Base-by-base conservation (phyloP, 208 protist genomes). In the Leishmania braziliensis region DNA sequence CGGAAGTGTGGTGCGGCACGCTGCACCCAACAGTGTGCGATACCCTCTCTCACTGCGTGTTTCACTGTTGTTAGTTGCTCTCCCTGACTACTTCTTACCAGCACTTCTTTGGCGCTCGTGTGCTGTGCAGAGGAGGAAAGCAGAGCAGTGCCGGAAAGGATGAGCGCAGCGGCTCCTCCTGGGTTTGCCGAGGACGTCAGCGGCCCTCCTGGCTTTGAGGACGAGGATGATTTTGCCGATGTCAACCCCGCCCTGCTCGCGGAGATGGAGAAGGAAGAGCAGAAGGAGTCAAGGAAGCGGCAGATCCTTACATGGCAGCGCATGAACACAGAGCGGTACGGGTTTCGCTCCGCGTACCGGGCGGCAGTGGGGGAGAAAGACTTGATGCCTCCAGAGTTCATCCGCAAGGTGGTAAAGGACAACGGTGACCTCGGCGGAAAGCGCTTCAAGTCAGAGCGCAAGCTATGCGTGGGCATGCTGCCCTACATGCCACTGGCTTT, bases 371-470 rank as follows among this genome's bases (percentile, higher is more conserved):
- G 87, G 29, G 75, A 92, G 71, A 92, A 97, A 70, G 91, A 95
- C 80, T 71, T 89, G 33, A 93, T 99, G 84, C 99, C 99, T 16
- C 98, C 99, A 5, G 99, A 99, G 89, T 99, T 99, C 79, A 79
- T 99, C 26, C 96, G 99, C 63, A 99, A 99, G 90, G 98, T 99
- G 68, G 96, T 99, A 53, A 99, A 99, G 86, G 99, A 99, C 85
- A 99, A 99, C 88, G 99, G 99, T 53, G 99, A 99, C 91, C 99
- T 99, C 91, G 97, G 94, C 29, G 98, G 93, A 87, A 97, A 97
- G 71, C 99, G 99, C 82, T 99, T 99, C 83, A 96, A 98, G 50
- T 95, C 99, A 39, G 99, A 99, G 88, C 99, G 99, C 65, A 98
- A 99, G 78, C 96, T 99, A 33, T 99, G 99, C 84, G 96, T 99